Evolutionary conservation across 345 rosid genomes (phyloP), one percentile per base, ranked within the genome.

Genomic region (Brassica nigra): DNA sequence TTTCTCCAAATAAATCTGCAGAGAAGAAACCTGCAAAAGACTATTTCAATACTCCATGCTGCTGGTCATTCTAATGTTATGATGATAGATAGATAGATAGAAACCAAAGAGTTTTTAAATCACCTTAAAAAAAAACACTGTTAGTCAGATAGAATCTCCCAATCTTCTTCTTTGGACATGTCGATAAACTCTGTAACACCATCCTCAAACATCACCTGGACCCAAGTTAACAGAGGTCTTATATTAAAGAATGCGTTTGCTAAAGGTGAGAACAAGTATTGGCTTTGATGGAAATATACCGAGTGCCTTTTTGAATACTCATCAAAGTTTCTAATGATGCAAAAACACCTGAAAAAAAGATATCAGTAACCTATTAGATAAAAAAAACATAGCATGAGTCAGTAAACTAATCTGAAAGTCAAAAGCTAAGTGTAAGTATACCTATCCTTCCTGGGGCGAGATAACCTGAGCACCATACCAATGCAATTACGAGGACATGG

Each of bases 201-300:
- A 80, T 90, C 95, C 72, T 95, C 99, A 78, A 91, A 88, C 95
- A 95, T 80, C 77, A 93, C 78, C 98, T 95, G 83, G 1, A 77
- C 73, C 75, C 66, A 30, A 71, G 54, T n/a, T 2, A 66, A 11
- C 66, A 62, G 15, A 65, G 57, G 31, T 28, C 30, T 57, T 31
- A 14, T 0, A 10, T n/a, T 55, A 18, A 42, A 52, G 4, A n/a
- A 55, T 11, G 28, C 16, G 29, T 66, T 66, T 0, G 18, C 52
- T 44, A 44, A 34, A n/a, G 30, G 69, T 34, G 16, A 74, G 20
- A 75, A 31, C 34, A 80, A 47, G 76, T 16, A 63, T 70, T 27
- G 16, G 76, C 7, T 42, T 11, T 65, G 5, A 10, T n/a, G 59
- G 16, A 78, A 89, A 16, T 2, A 74, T 89, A 95, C 99, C 79